Conservation (phyloP, 495 filamentous ascomycete genomes). For the Podospora pseudocomata region DNA sequence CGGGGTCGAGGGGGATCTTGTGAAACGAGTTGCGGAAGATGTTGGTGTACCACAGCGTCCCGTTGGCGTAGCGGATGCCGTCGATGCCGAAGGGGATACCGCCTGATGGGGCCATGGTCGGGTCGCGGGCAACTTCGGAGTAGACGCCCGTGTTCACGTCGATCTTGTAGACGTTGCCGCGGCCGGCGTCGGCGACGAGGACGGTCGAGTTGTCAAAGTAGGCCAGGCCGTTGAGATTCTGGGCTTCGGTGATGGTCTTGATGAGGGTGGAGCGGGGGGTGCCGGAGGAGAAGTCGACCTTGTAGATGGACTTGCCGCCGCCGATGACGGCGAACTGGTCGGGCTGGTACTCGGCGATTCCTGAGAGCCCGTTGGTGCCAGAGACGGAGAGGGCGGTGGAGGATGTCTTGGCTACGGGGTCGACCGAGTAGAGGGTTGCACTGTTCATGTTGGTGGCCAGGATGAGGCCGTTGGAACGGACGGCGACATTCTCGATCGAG, state of each 20-base stretch:
- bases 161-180: slow-evolving; percentile 41
- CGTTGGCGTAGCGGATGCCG: slow-evolving; percentile 35
- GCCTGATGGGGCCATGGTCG: slow-evolving; percentile 39
- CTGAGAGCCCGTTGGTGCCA: slow-evolving; percentile 35
- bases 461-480: slow-evolving; percentile 44
- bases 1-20: slow-evolving; percentile 36
- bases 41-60: slow-evolving; percentile 43
- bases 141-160: slow-evolving; percentile 38
- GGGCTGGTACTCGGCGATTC: slow-evolving; percentile 41
- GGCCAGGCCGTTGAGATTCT: slow-evolving; percentile 41
- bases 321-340: slow-evolving; percentile 44
- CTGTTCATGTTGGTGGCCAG: slow-evolving; percentile 42
- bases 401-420: slow-evolving; percentile 34
- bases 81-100: slow-evolving; percentile 37
- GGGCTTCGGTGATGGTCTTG: slow-evolving; percentile 38
- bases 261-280: slow-evolving; percentile 34
- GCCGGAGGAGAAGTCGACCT: slow-evolving; percentile 34
- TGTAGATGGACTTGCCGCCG: slow-evolving; percentile 40
- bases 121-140: slow-evolving; percentile 33
- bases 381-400: slow-evolving; percentile 32
- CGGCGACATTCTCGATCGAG: slow-evolving; percentile 47
- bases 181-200: slow-evolving; percentile 39
- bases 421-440: slow-evolving; percentile 33
- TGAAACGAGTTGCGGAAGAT: slow-evolving; percentile 45
- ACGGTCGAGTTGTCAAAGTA: slow-evolving; percentile 38